phyloP scores from a whole-genome alignment of 441 rosid species.

The Brassica hybrid region DNA sequence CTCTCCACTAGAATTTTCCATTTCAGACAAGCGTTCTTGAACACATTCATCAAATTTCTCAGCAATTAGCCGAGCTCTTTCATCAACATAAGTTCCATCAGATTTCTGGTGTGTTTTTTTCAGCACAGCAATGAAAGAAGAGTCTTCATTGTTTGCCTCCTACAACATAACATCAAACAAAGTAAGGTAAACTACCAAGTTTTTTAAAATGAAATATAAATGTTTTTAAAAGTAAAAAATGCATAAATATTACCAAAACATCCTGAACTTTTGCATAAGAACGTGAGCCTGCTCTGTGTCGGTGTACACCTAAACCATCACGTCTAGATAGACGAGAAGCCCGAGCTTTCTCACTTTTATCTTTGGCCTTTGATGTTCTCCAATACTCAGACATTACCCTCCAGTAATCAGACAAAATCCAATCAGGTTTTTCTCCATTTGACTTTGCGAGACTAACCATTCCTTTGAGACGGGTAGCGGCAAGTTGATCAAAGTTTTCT shows the following conservation, averaged over 20 bases:
- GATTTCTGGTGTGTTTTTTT: neutral
- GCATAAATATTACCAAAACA: neutral
- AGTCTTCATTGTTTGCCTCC: neutral
- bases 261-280: neutral
- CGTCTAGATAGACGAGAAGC: neutral
- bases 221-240: neutral
- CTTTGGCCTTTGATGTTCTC: neutral
- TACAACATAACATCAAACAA: neutral
- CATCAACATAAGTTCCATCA: slow-evolving; percentile 11
- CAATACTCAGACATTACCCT: neutral
- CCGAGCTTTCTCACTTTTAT: neutral
- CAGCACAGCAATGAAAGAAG: neutral
- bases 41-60: neutral
- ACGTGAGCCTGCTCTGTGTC: neutral
- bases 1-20: neutral
- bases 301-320: neutral
- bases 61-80: neutral
- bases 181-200: neutral
- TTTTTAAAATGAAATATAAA: neutral
- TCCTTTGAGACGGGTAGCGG: no score
- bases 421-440: neutral
- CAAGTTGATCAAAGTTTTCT: no score
- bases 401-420: neutral
- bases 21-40: neutral
- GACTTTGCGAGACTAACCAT: neutral